A percentile compares a stretch with the other conserved stretches of the same genome.
Conservation (phyloP, 2,329 filamentous ascomycete genomes). For the Emergomyces orientalis region DNA sequence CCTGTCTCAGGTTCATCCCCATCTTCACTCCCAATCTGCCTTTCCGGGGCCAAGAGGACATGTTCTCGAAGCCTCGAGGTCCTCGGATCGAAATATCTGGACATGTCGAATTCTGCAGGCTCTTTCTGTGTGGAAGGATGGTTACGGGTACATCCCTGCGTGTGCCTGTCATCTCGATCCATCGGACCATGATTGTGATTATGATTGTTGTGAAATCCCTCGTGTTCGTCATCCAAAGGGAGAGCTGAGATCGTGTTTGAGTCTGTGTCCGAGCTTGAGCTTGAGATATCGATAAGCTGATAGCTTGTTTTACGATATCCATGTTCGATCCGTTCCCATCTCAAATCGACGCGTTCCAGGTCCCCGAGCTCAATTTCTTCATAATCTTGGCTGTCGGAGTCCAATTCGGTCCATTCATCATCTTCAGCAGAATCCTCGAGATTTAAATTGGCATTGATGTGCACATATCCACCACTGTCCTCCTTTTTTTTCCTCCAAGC, state of each 20-base stretch:
- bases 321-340: too few relatives aligned
- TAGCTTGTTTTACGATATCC: background rate
- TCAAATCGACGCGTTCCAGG: background rate
- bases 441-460: background rate
- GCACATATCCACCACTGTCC: background rate
- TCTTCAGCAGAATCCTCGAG: background rate
- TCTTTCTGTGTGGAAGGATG: background rate
- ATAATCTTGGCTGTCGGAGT: background rate
- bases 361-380: background rate
- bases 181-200: background rate
- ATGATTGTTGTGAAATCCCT: background rate
- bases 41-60: slow-evolving; percentile 11
- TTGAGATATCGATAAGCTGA: background rate
- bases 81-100: slow-evolving; percentile 18
- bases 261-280: background rate
- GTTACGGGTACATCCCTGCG: background rate
- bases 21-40: slow-evolving; percentile 7
- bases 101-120: slow-evolving; percentile 7
- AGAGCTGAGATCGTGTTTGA: background rate
- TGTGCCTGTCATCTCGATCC: background rate
- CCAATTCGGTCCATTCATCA: background rate
- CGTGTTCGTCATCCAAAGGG: background rate
- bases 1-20: background rate
- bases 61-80: slow-evolving; percentile 14
- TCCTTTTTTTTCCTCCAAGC: slow-evolving; percentile 8